phyloP scores from a whole-genome alignment of 2,329 filamentous ascomycete species.

The Purpureocillium takamizusanense region DNA sequence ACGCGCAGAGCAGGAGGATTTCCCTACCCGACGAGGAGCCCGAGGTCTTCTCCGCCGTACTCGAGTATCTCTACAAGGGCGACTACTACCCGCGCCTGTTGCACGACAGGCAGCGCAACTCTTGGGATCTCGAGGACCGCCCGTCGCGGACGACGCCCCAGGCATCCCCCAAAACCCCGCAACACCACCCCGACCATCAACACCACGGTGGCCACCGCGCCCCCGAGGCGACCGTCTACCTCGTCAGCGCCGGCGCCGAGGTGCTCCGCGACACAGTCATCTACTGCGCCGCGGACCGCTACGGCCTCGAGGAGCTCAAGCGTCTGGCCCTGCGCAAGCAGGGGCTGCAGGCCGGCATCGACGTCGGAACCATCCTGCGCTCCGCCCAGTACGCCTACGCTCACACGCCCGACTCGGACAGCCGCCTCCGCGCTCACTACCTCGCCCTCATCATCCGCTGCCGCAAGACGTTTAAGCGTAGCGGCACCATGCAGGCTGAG shows the following conservation, averaged over 20 bases:
- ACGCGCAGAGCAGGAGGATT: slow-evolving; percentile 68
- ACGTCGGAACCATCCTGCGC: slow-evolving; percentile 83
- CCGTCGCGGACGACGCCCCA: slow-evolving; percentile 25
- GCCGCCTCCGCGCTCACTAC: slow-evolving; percentile 89
- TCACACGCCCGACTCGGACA: slow-evolving; percentile 89
- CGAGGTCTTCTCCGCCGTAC: slow-evolving; percentile 84
- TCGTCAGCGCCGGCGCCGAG: slow-evolving; percentile 63
- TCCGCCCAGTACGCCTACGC: slow-evolving; percentile 93
- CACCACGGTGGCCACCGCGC: slow-evolving; percentile 30
- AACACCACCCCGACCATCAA: slow-evolving; percentile 21
- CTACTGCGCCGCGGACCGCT: slow-evolving; percentile 87
- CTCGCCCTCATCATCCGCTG: slow-evolving; percentile 94
- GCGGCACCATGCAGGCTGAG: slow-evolving; percentile 97
- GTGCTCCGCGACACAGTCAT: slow-evolving; percentile 88
- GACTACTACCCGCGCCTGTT: slow-evolving; percentile 89
- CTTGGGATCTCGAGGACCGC: slow-evolving; percentile 78
- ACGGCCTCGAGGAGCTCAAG: slow-evolving; percentile 89
- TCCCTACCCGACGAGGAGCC: slow-evolving; percentile 71
- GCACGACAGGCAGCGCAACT: slow-evolving; percentile 76
- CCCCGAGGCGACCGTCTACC: slow-evolving; percentile 52
- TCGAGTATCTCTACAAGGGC: slow-evolving; percentile 95
- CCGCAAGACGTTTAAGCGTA: slow-evolving; percentile 95
- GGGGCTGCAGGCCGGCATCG: slow-evolving; percentile 84
- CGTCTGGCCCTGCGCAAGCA: slow-evolving; percentile 87
- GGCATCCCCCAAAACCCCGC: slow-evolving; percentile 46